Evolutionary conservation across 2,329 filamentous ascomycete genomes (phyloP).

Genomic region (Aspergillus glaucus): DNA sequence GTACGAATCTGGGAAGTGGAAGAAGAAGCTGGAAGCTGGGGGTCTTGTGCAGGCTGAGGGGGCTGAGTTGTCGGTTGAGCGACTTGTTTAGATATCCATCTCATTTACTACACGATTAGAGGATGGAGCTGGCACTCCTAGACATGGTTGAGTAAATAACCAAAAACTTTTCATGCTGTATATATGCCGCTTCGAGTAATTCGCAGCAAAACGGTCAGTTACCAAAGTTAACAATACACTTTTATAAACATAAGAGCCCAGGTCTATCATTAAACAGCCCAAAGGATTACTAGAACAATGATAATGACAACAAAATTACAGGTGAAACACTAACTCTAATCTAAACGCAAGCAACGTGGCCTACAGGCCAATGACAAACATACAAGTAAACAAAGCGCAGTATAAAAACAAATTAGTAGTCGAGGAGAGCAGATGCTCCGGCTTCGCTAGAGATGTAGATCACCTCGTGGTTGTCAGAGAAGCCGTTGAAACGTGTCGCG

Average conservation of each 20-base stretch:
- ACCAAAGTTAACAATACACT: not conserved
- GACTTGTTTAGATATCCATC: conserved; percentile 21
- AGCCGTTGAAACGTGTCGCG: conserved; percentile 95
- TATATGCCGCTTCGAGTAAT: not conserved
- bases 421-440: conserved; percentile 69
- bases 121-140: conserved; percentile 13
- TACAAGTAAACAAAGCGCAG: conserved; percentile 4
- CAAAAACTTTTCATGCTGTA: not conserved
- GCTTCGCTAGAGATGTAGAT: conserved; percentile 94
- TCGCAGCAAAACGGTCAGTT: conserved; percentile 1
- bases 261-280: too few species aligned
- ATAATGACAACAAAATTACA: too few species aligned
- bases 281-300: not conserved
- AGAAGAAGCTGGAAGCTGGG: conserved; percentile 40
- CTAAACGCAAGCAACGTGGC: too few species aligned
- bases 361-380: conserved; percentile 1
- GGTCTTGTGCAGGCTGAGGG: conserved; percentile 25
- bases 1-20: conserved; percentile 45
- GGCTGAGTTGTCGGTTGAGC: conserved; percentile 28
- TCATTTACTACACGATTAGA: too few species aligned
- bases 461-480: conserved; percentile 84
- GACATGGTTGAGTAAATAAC: not conserved
- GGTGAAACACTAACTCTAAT: not conserved
- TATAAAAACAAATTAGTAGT: conserved; percentile 27
- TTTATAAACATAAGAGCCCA: too few species aligned